A percentile compares a stretch with the other conserved stretches of the same genome.
phyloP scores from a whole-genome alignment of 495 filamentous ascomycete species.

The Tuber microsphaerosporum region DNA sequence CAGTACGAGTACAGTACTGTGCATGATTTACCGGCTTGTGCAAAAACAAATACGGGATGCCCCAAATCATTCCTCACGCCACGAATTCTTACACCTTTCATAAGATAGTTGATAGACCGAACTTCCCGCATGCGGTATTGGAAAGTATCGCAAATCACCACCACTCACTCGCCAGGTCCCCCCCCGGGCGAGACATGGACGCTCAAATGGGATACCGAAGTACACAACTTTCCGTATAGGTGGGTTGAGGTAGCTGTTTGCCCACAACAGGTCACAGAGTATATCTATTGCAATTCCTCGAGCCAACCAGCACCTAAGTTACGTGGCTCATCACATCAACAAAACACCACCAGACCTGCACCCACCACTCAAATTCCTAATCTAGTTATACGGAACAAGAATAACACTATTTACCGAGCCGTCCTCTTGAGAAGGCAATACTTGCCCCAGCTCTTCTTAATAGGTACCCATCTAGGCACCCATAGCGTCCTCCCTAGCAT shows the following conservation, averaged over 20 bases:
- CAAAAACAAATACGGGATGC: background rate
- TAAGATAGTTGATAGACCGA: background rate
- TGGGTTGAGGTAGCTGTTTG: background rate
- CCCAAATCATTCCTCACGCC: background rate
- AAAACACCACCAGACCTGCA: background rate
- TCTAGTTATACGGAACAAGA: background rate
- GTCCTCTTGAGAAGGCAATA: slow-evolving; percentile 34
- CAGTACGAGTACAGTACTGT: too few relatives aligned
- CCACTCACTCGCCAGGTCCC: background rate
- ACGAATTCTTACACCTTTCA: background rate
- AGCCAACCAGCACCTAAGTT: background rate
- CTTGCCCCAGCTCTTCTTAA: slow-evolving; percentile 35
- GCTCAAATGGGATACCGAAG: background rate
- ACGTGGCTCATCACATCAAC: background rate
- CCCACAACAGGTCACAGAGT: background rate
- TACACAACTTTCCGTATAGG: background rate
- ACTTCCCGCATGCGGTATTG: background rate
- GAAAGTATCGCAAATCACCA: background rate
- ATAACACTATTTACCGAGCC: background rate
- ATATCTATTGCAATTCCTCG: background rate
- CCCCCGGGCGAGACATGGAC: background rate
- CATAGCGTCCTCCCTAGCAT: slow-evolving; percentile 72
- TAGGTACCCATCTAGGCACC: slow-evolving; percentile 53
- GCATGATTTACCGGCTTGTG: too few relatives aligned
- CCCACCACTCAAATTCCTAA: background rate